A percentile compares a stretch with the other conserved stretches of the same genome.
These are phyloP conservation scores for Aurantiochytrium sp. DNA, from an alignment of 108 stramenopile species.

Conservation along the genomic window DNA sequence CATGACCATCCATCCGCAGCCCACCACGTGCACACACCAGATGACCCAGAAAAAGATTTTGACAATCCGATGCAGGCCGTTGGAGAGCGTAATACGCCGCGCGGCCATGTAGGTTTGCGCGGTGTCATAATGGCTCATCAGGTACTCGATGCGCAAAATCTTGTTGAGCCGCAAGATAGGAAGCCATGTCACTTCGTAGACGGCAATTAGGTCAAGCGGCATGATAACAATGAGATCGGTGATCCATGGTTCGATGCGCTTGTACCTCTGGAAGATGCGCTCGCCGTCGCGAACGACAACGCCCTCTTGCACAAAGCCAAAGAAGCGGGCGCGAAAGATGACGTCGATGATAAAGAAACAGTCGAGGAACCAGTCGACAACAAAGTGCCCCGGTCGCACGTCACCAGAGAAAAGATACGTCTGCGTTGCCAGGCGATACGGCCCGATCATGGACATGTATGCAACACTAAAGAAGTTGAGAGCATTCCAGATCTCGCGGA, in stretches of 20 bases:
- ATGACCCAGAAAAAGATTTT: not conserved
- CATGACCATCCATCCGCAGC: slow-evolving; percentile 3
- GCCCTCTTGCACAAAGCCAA: not conserved
- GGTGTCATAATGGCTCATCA: not conserved
- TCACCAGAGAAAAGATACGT: not conserved
- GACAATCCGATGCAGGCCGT: not conserved
- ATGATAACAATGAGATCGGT: not conserved
- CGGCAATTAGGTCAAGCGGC: not conserved
- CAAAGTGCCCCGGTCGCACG: not conserved
- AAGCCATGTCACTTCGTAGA: not conserved
- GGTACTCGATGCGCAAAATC: not conserved
- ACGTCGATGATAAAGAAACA: not conserved
- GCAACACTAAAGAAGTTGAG: not conserved
- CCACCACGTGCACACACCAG: not conserved
- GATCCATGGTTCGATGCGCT: not conserved
- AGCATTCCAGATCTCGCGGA: not conserved
- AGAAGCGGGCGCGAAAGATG: not conserved
- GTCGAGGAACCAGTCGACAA: not conserved
- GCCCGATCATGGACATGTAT: not conserved
- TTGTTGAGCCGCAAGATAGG: not conserved
- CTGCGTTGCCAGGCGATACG: not conserved
- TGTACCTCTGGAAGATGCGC: not conserved
- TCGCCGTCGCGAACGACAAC: not conserved
- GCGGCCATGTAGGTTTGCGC: not conserved
- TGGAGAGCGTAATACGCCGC: not conserved